phyloP scores from a whole-genome alignment of 345 rosid species.

The Hibiscus trionum region DNA sequence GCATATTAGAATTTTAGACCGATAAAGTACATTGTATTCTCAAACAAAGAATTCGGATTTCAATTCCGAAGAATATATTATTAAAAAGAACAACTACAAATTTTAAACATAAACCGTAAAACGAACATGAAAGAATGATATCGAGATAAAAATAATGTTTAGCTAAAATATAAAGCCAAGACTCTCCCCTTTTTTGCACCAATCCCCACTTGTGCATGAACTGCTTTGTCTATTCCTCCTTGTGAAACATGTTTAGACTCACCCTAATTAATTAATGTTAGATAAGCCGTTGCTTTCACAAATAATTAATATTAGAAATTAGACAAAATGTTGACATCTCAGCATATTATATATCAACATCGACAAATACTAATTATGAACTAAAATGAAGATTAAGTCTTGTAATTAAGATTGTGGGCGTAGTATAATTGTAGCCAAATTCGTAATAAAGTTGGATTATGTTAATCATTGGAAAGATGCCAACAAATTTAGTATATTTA shows the following conservation, averaged over 20 bases:
- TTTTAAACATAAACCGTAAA: neutral
- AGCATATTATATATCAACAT: conserved; percentile 1
- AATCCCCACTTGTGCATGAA: conserved; percentile 9
- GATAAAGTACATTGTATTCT: no score
- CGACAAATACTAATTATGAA: neutral
- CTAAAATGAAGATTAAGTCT: neutral
- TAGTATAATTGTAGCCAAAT: conserved; percentile 1
- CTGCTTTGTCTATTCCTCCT: conserved; percentile 14
- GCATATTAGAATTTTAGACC: no score
- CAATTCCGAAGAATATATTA: no score
- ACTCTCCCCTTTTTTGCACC: neutral
- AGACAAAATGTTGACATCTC: conserved; percentile 22
- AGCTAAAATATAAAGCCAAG: neutral
- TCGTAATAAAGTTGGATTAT: neutral
- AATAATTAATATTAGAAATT: conserved; percentile 8
- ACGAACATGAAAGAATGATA: neutral
- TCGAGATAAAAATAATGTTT: neutral
- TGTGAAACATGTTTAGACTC: conserved; percentile 22
- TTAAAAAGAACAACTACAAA: accelerated
- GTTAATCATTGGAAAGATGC: neutral
- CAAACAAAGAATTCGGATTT: no score
- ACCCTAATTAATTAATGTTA: conserved; percentile 15
- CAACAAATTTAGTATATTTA: conserved; percentile 1
- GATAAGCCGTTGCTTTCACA: conserved; percentile 23
- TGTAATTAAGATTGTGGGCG: neutral